Evolutionary conservation across 169 alveolate species (phyloP), one percentile per base, ranked within the genome.

Genomic region (Eimeria falciformis): DNA sequence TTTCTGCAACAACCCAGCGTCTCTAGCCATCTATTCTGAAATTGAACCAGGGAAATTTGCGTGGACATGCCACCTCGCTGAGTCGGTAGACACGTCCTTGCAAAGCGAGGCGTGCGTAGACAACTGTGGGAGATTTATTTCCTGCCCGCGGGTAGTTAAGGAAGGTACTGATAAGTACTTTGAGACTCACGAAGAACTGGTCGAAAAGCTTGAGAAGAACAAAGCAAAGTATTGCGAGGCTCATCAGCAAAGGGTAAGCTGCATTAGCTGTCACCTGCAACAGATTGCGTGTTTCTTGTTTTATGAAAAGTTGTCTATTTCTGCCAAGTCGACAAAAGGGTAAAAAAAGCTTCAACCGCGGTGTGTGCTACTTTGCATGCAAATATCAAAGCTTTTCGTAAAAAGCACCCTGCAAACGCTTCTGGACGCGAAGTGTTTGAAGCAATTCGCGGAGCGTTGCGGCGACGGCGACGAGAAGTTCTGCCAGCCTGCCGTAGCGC

Each of bases 401-500:
- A n/a, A 6, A 17, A 53, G 65, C 65, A n/a, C 25, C 18, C 65
- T 53, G 65, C 65, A 53, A n/a, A 53, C 65, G 65, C 65, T 53
- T 17, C 65, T 53, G 65, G 65, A 53, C 65, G 65, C 18, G 65
- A n/a, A 53, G 17, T 53, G 65, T 18, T n/a, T 53, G 65, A 2
- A 53, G 65, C 65, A 3, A n/a, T n/a, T 17, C 65, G 65, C 65
- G 65, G 5, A 53, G n/a, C n/a, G 5, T 5, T 53, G 65, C 65
- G 5, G 3, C 25, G 65, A 53, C 17, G 17, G 17, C 25, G 25
- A 53, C 17, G 5, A 2, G 17, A 6, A 2, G 65, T 53, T 53
- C 65, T 53, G 65, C 65, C 65, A 53, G 65, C 65, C 65, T n/a
- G 65, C 65, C 65, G 9, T 53, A n/a, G 17, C 65, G 65, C 65